Conservation (phyloP, 768 basidiomycete species). For the Panellus pusillus region DNA sequence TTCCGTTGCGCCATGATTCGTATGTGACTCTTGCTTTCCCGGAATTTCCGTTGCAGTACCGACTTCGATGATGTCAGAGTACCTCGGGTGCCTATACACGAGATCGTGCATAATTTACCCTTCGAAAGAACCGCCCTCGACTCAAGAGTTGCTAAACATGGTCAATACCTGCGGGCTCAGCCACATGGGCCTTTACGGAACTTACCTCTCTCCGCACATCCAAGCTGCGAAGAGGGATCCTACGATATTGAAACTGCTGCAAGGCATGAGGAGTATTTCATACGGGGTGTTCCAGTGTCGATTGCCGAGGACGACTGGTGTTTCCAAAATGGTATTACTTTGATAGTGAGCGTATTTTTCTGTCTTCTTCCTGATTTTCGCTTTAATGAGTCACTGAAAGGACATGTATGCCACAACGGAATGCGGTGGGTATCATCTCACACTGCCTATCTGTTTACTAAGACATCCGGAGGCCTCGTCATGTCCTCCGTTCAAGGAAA, state of each 20-base stretch:
- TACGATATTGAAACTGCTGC: slow-evolving; percentile 4
- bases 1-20: slow-evolving; percentile 5
- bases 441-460: neutral
- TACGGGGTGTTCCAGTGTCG: slow-evolving; percentile 8
- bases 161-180: slow-evolving; percentile 4
- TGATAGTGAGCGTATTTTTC: slow-evolving; percentile 1
- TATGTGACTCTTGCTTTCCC: neutral
- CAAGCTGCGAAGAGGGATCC: slow-evolving; percentile 9
- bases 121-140: slow-evolving; percentile 2
- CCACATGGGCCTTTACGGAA: slow-evolving; percentile 9
- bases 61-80: slow-evolving; percentile 1
- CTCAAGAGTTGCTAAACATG: slow-evolving; percentile 3
- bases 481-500: slow-evolving; percentile 7
- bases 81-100: slow-evolving; percentile 7
- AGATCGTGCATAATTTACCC: slow-evolving; percentile 6
- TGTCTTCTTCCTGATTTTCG: neutral
- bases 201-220: slow-evolving; percentile 8
- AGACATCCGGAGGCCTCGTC: neutral
- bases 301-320: slow-evolving; percentile 9
- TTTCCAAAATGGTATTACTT: slow-evolving; percentile 4
- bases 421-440: slow-evolving; percentile 1
- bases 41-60: neutral
- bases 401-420: slow-evolving; percentile 6
- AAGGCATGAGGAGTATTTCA: slow-evolving; percentile 8
- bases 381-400: slow-evolving; percentile 1